Base-by-base conservation (phyloP, 2,329 filamentous ascomycete species). In the Trichocomaceae sp. region DNA sequence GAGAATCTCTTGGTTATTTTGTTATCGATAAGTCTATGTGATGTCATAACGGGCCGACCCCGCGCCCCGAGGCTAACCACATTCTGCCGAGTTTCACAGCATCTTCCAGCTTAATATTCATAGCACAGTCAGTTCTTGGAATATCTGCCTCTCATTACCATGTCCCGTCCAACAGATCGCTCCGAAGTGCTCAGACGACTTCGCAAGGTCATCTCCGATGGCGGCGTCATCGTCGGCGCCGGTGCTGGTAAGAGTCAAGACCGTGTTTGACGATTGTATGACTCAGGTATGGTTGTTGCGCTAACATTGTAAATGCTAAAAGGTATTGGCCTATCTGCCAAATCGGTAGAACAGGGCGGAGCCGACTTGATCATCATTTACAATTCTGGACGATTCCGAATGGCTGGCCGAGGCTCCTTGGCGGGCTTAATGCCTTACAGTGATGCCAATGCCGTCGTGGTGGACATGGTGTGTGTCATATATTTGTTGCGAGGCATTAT, bases 351-450 rank as follows among this genome's bases (percentile, higher is more conserved):
- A 67, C 77, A 78, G 46, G 85, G 85, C 37, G 83, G 84, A 57
- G 82, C 79, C 13, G 84, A 88, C 62, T 72, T 88, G 42, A 86
- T 88, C 63, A 82, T 87, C 58, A 79, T 88, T 61, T 88, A 88
- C 74, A 88, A 88, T 68, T 84, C 81, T 37, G 85, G 85, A 0
- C 79, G 85, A 3, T 88, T 85, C 65, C 81, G 85, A 9, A 88
- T 89, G 86, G 85, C 84, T 0, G 85, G 86, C 0, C 75, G 82
- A 42, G 85, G 85, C 0, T 87, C 83, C 0, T 69, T 88, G 10
- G 84, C 85, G 0, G 85, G 85, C 0, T 69, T 87, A 49, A 86
- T 87, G 83, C 84, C 85, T 0, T 88, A 86, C 64, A 82, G 83
- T 3, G 84, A 87, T 63, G 84, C 85, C 4, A 87, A 88, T 62